Base-by-base conservation (phyloP, 75 land plant species). In the Ceratopteris richardii region DNA sequence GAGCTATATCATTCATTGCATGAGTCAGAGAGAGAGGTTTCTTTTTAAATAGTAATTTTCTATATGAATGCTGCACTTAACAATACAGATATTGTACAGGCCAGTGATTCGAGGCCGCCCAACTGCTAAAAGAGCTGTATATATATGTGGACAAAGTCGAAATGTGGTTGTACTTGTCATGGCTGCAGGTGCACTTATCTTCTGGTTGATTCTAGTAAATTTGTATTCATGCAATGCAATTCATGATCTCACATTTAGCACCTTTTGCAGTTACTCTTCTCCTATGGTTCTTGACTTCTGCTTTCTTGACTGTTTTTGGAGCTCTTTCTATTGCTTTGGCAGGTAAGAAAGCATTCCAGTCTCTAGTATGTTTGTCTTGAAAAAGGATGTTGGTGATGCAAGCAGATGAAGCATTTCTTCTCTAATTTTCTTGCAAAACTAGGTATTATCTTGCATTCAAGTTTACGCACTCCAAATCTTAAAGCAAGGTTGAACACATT, bases 401-500 rank as follows among this genome's bases (percentile, higher is more conserved):
- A n/a, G n/a, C n/a, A n/a, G n/a, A n/a, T n/a, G n/a, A n/a, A n/a
- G n/a, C n/a, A n/a, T n/a, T n/a, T n/a, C n/a, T n/a, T n/a, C n/a
- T n/a, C n/a, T n/a, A n/a, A n/a, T n/a, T n/a, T n/a, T n/a, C n/a
- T n/a, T n/a, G n/a, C n/a, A n/a, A n/a, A n/a, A n/a, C n/a, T n/a
- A 91, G 97, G 82, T 39, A 77, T 79, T 9, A 31, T 88, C 2
- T 74, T 82, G 9, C 97, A 91, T 84, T 83, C 90, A 61, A 88
- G 94, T 56, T 82, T 91, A 47, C 76, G 97, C 60, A 82, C 94
- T 17, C 97, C 97, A 0, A 91, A 91, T 51, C 59, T 91, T 62
- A 91, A 91, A 72, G 97, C 97, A 53, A 88, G 97, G 19, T 56
- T 91, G 51, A 91, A 91, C 69, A 83, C 97, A 51, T 91, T 84